These are phyloP conservation scores for Diophrys sp. DNA, from an alignment of 73 alveolate genomes.

Conservation along the genomic window DNA sequence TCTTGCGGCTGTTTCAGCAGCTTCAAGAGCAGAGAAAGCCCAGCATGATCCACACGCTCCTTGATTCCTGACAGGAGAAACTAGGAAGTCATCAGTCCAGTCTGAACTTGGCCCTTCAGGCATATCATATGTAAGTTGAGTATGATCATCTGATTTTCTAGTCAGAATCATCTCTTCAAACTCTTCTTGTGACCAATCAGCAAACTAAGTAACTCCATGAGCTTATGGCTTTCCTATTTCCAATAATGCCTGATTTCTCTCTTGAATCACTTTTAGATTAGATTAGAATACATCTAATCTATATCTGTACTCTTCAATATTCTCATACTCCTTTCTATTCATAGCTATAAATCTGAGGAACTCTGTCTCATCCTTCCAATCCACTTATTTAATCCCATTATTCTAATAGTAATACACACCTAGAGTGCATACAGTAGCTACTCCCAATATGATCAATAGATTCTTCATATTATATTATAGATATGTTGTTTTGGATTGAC, in stretches of 20 bases:
- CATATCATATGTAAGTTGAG: background rate
- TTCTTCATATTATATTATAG: no score
- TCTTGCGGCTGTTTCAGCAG: conserved; percentile 43
- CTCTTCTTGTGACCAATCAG: conserved; percentile 72
- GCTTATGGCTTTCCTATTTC: conserved; percentile 40
- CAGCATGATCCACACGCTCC: conserved; percentile 75
- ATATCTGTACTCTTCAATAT: conserved; percentile 42
- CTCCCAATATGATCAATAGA: no score
- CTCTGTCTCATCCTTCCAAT: conserved; percentile 20
- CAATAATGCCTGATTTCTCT: conserved; percentile 5
- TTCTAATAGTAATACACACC: no score
- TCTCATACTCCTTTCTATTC: conserved; percentile 34
- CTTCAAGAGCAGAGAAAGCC: conserved; percentile 73
- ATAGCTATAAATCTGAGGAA: conserved; percentile 40
- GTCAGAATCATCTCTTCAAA: conserved; percentile 35
- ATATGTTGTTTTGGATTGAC: no score
- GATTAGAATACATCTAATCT: conserved; percentile 19
- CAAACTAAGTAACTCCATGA: conserved; percentile 65
- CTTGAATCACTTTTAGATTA: no score
- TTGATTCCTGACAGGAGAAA: conserved; percentile 48
- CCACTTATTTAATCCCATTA: no score
- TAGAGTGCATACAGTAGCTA: no score
- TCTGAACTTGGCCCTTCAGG: background rate
- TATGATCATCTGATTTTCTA: background rate
- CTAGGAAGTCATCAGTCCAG: conserved; percentile 7